phyloP scores from a whole-genome alignment of 2,329 filamentous ascomycete genomes.

The Fusarium staphyleae region DNA sequence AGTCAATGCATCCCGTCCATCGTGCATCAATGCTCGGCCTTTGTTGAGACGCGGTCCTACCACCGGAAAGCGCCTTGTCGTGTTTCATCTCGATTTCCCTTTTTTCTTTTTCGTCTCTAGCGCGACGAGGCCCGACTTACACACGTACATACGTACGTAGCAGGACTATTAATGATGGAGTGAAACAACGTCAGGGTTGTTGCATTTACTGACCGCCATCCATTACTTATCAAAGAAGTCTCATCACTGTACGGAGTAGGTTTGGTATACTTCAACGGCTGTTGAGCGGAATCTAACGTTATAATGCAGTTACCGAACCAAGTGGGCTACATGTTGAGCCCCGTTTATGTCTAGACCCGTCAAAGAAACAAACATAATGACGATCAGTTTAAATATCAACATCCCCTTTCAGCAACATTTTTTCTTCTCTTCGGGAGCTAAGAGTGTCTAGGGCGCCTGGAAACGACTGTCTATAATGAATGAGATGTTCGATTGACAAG shows the following conservation, averaged over 20 bases:
- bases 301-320: not conserved
- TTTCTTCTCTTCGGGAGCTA: not conserved
- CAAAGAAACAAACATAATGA: not conserved
- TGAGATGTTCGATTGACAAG: not conserved
- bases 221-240: not conserved
- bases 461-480: not conserved
- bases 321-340: not conserved
- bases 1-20: not conserved
- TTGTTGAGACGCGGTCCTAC: conserved; percentile 19
- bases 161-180: conserved; percentile 4
- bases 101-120: conserved; percentile 8
- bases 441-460: not conserved
- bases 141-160: conserved; percentile 5
- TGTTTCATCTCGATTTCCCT: conserved; percentile 24
- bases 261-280: conserved; percentile 2
- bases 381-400: not conserved
- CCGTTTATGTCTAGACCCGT: not conserved
- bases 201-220: conserved; percentile 26
- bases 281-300: not conserved
- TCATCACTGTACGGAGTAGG: conserved; percentile 1
- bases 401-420: not conserved
- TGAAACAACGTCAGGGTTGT: conserved; percentile 14
- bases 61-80: conserved; percentile 14
- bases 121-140: conserved; percentile 4
- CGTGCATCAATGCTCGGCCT: conserved; percentile 2